A percentile compares a stretch with the other conserved stretches of the same genome.
phyloP scores from a whole-genome alignment of 768 basidiomycete genomes.

The Boletus speciosus region DNA sequence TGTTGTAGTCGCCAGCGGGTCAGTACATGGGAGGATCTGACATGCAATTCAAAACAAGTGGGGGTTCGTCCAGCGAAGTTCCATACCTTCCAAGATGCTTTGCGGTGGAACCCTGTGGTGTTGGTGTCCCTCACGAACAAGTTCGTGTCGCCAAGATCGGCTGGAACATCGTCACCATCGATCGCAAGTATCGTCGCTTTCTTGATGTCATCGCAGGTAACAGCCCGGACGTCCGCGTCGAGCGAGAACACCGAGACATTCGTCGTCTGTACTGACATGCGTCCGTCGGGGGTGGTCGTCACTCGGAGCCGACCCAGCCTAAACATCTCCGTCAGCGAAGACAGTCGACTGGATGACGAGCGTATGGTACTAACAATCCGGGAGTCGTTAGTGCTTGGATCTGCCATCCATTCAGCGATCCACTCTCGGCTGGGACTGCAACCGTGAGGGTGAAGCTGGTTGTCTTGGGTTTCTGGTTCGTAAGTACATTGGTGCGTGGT shows the following conservation, averaged over 20 bases:
- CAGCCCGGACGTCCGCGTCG: not conserved
- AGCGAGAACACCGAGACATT: constrained; percentile 28
- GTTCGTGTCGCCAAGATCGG: not conserved
- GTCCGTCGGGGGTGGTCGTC: not conserved
- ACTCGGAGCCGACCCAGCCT: constrained; percentile 24
- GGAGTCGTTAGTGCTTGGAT: constrained; percentile 58
- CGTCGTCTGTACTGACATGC: constrained; percentile 18
- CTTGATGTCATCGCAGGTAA: not conserved
- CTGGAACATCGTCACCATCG: constrained; percentile 7
- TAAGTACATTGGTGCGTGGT: not conserved
- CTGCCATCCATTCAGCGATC: constrained; percentile 66
- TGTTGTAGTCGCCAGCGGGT: not conserved
- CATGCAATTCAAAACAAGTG: not conserved
- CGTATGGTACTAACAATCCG: constrained; percentile 52
- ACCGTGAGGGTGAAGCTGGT: constrained; percentile 67
- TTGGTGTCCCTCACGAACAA: constrained; percentile 10
- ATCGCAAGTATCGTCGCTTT: constrained; percentile 5
- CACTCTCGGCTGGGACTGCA: constrained; percentile 63
- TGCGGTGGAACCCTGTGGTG: not conserved
- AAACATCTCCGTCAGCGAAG: not conserved
- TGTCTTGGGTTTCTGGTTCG: not conserved
- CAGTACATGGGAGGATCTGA: constrained; percentile 6
- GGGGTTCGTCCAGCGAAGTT: not conserved
- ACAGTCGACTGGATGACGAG: not conserved
- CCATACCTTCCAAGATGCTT: constrained; percentile 24